phyloP scores from a whole-genome alignment of 1,284 basidiomycete genomes.

The Mrakiaceae sp. region DNA sequence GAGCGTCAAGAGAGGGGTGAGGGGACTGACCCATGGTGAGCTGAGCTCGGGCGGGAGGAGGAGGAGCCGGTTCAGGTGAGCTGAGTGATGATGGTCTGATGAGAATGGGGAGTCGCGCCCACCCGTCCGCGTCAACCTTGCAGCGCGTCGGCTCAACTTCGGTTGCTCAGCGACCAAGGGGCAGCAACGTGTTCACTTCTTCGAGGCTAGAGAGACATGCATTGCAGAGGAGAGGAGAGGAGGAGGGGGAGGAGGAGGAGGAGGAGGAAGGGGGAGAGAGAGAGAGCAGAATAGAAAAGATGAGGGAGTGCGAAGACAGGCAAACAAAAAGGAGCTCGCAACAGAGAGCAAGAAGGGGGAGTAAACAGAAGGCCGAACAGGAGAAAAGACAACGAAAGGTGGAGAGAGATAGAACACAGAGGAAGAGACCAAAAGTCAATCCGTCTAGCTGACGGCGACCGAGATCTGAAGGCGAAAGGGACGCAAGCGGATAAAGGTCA shows the following conservation, averaged over 20 bases:
- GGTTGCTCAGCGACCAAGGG: too few species aligned
- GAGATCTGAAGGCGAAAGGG: neutral
- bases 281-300: too few species aligned
- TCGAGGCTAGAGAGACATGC: too few species aligned
- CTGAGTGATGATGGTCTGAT: too few species aligned
- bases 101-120: too few species aligned
- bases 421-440: neutral
- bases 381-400: neutral
- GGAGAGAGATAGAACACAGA: neutral
- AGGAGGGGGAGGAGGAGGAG: neutral
- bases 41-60: neutral
- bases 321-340: neutral
- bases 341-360: neutral
- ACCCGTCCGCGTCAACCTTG: too few species aligned
- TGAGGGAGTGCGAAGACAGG: too few species aligned
- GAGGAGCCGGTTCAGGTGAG: too few species aligned
- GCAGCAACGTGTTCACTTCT: too few species aligned
- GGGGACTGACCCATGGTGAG: neutral
- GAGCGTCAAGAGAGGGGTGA: neutral
- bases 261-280: neutral
- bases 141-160: too few species aligned
- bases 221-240: neutral
- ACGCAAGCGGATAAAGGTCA: neutral
- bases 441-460: slow-evolving; percentile 3
- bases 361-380: neutral